Conservation (phyloP, 768 basidiomycete genomes). For the Serendipita indica region DNA sequence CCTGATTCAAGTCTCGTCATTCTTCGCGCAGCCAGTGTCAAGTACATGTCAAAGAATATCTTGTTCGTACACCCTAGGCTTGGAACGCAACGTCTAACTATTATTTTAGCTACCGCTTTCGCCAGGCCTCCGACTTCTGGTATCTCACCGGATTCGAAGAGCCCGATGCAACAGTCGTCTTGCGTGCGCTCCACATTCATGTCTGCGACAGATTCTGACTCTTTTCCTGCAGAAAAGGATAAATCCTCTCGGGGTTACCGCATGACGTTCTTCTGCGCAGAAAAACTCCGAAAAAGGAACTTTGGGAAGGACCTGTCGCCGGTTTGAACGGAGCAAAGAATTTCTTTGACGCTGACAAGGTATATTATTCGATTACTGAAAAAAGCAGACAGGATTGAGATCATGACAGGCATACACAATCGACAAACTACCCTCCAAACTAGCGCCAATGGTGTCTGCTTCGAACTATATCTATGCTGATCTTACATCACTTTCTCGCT, state of each 20-base stretch:
- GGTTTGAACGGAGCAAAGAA: constrained; percentile 45
- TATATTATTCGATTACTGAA: no score
- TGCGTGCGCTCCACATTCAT: constrained; percentile 34
- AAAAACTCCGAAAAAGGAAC: constrained; percentile 58
- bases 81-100: constrained; percentile 12
- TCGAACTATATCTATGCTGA: constrained; percentile 31
- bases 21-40: constrained; percentile 60
- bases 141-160: constrained; percentile 95
- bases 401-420: no score
- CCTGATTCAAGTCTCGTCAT: constrained; percentile 64
- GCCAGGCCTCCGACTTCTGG: constrained; percentile 86
- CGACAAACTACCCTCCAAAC: constrained; percentile 10
- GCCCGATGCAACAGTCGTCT: constrained; percentile 74
- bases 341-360: constrained; percentile 70
- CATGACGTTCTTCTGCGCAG: constrained; percentile 73
- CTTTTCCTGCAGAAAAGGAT: constrained; percentile 40
- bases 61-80: constrained; percentile 39
- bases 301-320: constrained; percentile 88
- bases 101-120: constrained; percentile 70
- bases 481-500: constrained; percentile 17
- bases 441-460: not conserved
- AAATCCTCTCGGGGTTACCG: constrained; percentile 61
- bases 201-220: not conserved
- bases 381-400: no score
- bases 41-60: constrained; percentile 66